Evolutionary conservation across 148 eudicot species (phyloP).

Genomic region (Spergularia bocconei): DNA sequence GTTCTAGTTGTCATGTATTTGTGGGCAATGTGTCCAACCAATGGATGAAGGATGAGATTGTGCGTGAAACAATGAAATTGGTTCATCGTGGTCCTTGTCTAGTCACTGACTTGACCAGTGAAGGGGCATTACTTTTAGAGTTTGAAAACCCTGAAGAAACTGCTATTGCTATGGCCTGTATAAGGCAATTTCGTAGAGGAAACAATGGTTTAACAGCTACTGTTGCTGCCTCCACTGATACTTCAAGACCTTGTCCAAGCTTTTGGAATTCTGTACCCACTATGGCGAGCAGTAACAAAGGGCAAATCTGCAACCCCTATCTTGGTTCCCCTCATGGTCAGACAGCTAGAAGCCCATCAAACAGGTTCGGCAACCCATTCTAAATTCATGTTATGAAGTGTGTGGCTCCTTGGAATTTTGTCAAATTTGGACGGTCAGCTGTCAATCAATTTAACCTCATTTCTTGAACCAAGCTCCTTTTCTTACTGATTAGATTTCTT

Average conservation of each 20-base stretch:
- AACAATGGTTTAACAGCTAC: constrained; percentile 30
- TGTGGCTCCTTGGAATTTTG: neutral
- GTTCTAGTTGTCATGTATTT: constrained; percentile 80
- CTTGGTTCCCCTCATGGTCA: constrained; percentile 61
- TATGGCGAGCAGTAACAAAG: constrained; percentile 33
- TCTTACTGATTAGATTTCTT: constrained; percentile 7
- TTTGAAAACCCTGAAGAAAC: constrained; percentile 94
- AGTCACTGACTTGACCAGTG: constrained; percentile 70
- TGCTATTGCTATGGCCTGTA: constrained; percentile 57
- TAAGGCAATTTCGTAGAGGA: constrained; percentile 66
- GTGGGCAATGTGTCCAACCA: constrained; percentile 64
- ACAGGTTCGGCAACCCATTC: constrained; percentile 29
- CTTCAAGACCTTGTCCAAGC: constrained; percentile 35
- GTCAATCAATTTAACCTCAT: neutral
- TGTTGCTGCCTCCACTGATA: constrained; percentile 37
- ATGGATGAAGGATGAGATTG: constrained; percentile 80
- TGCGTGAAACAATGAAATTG: constrained; percentile 60
- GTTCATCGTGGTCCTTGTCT: constrained; percentile 62
- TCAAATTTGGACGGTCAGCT: neutral
- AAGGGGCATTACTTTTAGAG: constrained; percentile 84
- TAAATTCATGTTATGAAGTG: neutral
- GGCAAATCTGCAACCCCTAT: constrained; percentile 28
- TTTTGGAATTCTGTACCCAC: constrained; percentile 36
- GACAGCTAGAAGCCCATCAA: constrained; percentile 46
- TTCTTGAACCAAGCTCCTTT: constrained; percentile 21